phyloP scores from a whole-genome alignment of 2,329 filamentous ascomycete genomes.

The Neopestalotiopsis rosae region DNA sequence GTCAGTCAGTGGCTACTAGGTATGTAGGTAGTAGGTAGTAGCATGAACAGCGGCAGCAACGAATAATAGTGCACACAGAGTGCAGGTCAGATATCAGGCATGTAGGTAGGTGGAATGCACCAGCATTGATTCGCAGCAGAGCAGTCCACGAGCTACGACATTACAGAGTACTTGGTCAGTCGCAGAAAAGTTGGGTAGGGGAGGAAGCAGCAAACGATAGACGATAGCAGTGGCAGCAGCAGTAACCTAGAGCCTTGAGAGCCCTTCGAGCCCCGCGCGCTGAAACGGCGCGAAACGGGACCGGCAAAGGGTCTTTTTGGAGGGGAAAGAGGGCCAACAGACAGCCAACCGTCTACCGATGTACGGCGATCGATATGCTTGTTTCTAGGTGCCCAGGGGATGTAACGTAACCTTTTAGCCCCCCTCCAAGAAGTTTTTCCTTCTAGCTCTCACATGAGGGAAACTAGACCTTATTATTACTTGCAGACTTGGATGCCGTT shows the following conservation, averaged over 20 bases:
- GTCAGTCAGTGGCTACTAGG: not conserved
- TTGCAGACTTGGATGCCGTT: not conserved
- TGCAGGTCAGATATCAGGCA: too few relatives aligned
- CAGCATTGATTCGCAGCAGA: too few relatives aligned
- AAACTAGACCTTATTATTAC: not conserved
- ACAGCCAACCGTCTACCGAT: not conserved
- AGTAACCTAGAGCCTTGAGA: too few relatives aligned
- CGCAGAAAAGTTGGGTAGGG: too few relatives aligned
- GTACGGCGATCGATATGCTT: not conserved
- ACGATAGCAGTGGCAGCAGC: too few relatives aligned
- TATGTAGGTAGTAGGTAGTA: not conserved
- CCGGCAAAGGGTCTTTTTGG: not conserved
- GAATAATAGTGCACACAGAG: not conserved
- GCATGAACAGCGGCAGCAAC: not conserved
- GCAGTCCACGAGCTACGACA: too few relatives aligned
- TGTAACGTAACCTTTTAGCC: conserved; percentile 14
- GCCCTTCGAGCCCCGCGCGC: not conserved
- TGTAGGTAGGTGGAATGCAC: too few relatives aligned
- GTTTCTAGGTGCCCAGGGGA: not conserved
- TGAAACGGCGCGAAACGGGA: not conserved
- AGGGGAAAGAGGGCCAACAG: not conserved
- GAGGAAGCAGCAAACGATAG: too few relatives aligned
- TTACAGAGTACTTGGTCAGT: too few relatives aligned
- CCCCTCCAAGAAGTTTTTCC: not conserved
- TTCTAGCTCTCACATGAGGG: not conserved